These are phyloP conservation scores for Metarhizium rileyi DNA, from an alignment of 2,329 filamentous ascomycete genomes.

Conservation along the genomic window DNA sequence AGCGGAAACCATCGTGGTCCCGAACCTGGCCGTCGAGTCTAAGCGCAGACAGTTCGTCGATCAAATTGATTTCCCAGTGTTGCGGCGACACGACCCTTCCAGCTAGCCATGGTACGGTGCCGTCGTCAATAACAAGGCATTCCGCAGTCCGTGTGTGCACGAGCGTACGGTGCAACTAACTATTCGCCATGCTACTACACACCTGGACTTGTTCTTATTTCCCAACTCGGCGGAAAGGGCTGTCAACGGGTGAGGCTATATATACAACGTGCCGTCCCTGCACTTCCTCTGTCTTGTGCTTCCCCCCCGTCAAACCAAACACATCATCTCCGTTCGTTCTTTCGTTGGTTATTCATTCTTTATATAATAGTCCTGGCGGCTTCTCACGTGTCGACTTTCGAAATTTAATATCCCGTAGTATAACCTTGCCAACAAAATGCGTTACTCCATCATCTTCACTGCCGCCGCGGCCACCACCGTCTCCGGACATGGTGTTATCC, in stretches of 20 bases:
- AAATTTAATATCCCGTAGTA: neutral
- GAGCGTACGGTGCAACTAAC: neutral
- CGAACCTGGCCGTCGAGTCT: too few species aligned
- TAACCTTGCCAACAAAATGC: conserved; percentile 15
- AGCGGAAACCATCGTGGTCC: too few species aligned
- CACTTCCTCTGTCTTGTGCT: too few species aligned
- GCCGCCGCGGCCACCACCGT: conserved; percentile 32
- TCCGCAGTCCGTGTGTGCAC: neutral
- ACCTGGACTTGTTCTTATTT: neutral
- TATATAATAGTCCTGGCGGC: conserved; percentile 3
- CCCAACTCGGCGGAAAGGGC: neutral
- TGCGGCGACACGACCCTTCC: too few species aligned
- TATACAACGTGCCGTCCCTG: neutral
- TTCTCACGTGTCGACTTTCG: neutral
- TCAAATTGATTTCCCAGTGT: too few species aligned
- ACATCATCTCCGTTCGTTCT: neutral
- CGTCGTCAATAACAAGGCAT: too few species aligned
- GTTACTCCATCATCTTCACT: conserved; percentile 16
- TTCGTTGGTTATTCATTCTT: neutral
- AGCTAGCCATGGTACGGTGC: too few species aligned
- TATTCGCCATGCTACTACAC: neutral
- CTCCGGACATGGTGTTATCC: conserved; percentile 49
- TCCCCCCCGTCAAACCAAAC: neutral
- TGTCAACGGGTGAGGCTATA: neutral
- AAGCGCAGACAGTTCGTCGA: too few species aligned